A percentile compares a stretch with the other conserved stretches of the same genome.
Conservation (phyloP, 805 yeast species). For the Sugiyamaella mastotermitis region DNA sequence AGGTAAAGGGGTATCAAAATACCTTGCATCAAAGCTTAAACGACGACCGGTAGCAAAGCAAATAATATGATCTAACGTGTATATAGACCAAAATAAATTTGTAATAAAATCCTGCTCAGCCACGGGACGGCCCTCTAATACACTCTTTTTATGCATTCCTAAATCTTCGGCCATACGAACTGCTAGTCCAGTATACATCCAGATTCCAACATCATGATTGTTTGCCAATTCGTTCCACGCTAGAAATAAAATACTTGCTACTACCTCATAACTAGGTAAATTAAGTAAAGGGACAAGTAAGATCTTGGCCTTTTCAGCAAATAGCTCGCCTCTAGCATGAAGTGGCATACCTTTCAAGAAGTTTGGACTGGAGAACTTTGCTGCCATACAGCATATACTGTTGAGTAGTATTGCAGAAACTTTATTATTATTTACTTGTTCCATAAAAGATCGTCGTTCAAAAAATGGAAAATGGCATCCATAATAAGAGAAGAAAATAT, state of each 20-base stretch:
- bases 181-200: conserved; percentile 11
- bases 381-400: conserved; percentile 6
- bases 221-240: conserved; percentile 10
- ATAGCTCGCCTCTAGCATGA: conserved; percentile 5
- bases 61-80: conserved; percentile 4
- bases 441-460: no score
- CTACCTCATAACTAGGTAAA: conserved; percentile 8
- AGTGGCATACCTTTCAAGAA: conserved; percentile 1
- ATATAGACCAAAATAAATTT: conserved; percentile 4
- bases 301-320: conserved; percentile 8
- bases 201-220: conserved; percentile 11
- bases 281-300: conserved; percentile 8
- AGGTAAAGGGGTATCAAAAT: conserved; percentile 7
- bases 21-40: neutral
- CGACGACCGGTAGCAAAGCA: conserved; percentile 8
- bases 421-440: no score
- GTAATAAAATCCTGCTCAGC: conserved; percentile 1
- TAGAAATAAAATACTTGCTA: conserved; percentile 6
- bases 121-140: neutral
- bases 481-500: no score
- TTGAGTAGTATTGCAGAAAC: conserved; percentile 4
- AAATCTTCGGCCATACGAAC: conserved; percentile 8
- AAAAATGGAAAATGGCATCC: no score
- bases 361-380: conserved; percentile 4
- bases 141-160: conserved; percentile 4